These are phyloP conservation scores for Cryptosporidium sp. DNA, from an alignment of 169 alveolate species.

Conservation along the genomic window DNA sequence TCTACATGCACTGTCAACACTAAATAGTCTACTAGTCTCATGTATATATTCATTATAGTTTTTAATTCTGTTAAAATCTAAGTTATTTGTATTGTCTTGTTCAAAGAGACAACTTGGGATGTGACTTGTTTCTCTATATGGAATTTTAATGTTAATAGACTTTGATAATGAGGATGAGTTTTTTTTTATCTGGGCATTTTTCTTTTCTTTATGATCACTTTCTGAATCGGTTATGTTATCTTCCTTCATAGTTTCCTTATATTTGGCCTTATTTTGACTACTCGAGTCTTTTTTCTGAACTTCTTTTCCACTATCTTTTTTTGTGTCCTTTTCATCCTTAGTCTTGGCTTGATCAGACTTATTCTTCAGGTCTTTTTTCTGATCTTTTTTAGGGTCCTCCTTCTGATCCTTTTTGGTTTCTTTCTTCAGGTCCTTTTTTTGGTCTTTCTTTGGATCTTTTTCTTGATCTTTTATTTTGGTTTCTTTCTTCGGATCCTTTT, in stretches of 20 bases:
- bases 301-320: not conserved
- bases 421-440: not conserved
- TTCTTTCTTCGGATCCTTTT: not conserved
- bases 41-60: slow-evolving; percentile 36
- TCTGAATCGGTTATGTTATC: not conserved
- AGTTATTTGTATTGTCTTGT: not conserved
- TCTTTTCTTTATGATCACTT: not conserved
- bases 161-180: not conserved
- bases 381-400: not conserved
- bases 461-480: not conserved
- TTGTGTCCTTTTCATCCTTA: not conserved
- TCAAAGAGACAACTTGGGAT: slow-evolving; percentile 57
- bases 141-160: not conserved
- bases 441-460: not conserved
- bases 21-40: slow-evolving; percentile 52
- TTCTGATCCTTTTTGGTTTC: not conserved
- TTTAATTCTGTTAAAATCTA: not conserved
- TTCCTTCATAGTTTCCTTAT: not conserved
- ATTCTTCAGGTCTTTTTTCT: not conserved
- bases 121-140: slow-evolving; percentile 32
- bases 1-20: slow-evolving; percentile 50
- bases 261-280: not conserved
- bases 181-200: not conserved
- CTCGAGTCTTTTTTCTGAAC: not conserved
- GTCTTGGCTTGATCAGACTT: not conserved